Evolutionary conservation across 2,329 filamentous ascomycete species (phyloP).

Genomic region (Fusarium begoniae): DNA sequence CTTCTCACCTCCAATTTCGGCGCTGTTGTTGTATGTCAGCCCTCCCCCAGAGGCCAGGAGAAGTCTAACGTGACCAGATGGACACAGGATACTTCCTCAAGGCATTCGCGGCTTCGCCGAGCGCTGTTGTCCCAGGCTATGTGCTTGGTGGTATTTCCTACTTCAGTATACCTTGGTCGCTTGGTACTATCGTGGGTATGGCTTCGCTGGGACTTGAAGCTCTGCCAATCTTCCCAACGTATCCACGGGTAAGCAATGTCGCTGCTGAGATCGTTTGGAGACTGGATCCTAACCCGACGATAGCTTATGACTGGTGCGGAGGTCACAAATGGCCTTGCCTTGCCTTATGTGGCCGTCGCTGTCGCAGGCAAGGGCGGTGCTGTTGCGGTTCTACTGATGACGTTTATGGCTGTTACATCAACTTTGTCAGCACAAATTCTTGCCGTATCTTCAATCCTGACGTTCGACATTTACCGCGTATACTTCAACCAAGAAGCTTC

Average conservation of each 20-base stretch:
- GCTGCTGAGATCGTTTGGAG: no score
- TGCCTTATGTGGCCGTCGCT: not conserved
- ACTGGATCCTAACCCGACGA: no score
- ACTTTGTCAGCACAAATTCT: constrained; percentile 62
- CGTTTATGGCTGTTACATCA: constrained; percentile 52
- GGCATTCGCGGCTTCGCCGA: not conserved
- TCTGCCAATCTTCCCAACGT: not conserved
- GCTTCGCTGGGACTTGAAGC: not conserved
- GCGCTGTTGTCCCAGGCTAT: not conserved
- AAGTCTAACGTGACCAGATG: no score
- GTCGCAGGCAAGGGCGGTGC: not conserved
- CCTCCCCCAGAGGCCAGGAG: no score
- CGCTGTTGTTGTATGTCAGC: not conserved
- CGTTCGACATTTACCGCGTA: constrained; percentile 62
- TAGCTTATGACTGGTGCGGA: not conserved
- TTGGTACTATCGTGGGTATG: not conserved
- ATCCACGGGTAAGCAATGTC: not conserved
- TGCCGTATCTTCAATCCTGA: constrained; percentile 62
- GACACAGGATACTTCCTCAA: not conserved
- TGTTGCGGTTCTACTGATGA: not conserved
- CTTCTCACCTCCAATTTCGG: not conserved
- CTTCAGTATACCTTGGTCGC: not conserved
- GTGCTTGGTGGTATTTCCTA: not conserved
- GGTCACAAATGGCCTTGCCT: not conserved
- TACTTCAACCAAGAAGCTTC: constrained; percentile 58